Evolutionary conservation across 306 rosid species (phyloP).

Genomic region (Hippophae rhamnoides): DNA sequence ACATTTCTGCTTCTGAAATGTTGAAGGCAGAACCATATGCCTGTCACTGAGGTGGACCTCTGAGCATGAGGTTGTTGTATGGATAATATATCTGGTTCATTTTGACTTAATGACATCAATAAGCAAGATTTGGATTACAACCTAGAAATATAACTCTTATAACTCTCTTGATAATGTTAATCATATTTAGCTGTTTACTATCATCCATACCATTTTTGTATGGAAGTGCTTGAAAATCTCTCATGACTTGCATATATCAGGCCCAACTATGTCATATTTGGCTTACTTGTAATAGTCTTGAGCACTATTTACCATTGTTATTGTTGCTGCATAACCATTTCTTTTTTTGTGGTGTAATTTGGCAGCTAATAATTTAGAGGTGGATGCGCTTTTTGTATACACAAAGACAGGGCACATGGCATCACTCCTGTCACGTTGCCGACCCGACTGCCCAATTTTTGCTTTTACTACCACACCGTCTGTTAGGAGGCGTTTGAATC

Average conservation of each 20-base stretch:
- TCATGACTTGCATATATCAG: not conserved
- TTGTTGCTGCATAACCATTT: not conserved
- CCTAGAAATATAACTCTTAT: too few species aligned
- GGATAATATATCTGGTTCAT: too few species aligned
- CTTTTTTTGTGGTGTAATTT: conserved; percentile 22
- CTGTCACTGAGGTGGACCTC: too few species aligned
- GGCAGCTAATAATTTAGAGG: conserved; percentile 87
- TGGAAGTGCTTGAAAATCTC: not conserved
- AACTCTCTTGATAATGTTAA: too few species aligned
- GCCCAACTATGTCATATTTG: not conserved
- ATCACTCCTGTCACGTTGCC: conserved; percentile 86
- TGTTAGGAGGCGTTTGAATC: conserved; percentile 79
- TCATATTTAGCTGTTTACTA: too few species aligned
- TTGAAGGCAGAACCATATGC: too few species aligned
- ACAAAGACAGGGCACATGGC: conserved; percentile 97
- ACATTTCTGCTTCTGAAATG: too few species aligned
- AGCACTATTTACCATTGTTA: not conserved
- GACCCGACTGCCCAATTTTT: conserved; percentile 97
- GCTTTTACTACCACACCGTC: conserved; percentile 79
- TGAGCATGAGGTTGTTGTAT: too few species aligned
- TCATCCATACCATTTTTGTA: not conserved
- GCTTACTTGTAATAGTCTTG: not conserved
- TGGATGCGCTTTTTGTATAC: conserved; percentile 88
- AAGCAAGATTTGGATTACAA: too few species aligned
- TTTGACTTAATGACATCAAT: too few species aligned